Percentiles rank a stretch among this genome's conserved stretches.
phyloP scores from a whole-genome alignment of 2,329 filamentous ascomycete genomes.

The Fonsecaea nubica region DNA sequence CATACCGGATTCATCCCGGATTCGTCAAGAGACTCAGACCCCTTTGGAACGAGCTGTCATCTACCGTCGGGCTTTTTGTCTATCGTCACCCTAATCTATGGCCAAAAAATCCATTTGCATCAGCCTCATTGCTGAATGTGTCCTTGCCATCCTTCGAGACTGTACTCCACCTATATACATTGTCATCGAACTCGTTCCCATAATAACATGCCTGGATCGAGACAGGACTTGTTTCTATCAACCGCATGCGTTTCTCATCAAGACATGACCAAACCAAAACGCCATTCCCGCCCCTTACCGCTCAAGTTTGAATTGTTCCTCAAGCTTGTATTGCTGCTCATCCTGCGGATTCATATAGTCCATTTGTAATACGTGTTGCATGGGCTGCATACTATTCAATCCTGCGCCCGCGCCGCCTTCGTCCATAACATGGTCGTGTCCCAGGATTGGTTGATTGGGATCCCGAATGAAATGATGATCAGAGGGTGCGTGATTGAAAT shows the following conservation, averaged over 20 bases:
- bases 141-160: background rate
- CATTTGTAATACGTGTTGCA: constrained; percentile 40
- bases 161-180: background rate
- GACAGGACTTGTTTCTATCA: background rate
- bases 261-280: constrained; percentile 40
- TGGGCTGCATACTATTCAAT: constrained; percentile 40
- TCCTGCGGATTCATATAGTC: constrained; percentile 38
- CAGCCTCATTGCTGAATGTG: background rate
- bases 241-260: constrained; percentile 7
- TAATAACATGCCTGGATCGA: background rate
- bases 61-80: constrained; percentile 11
- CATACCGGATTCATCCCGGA: background rate
- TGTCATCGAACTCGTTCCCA: background rate
- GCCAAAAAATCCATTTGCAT: background rate
- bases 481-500: constrained; percentile 31
- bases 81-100: constrained; percentile 14
- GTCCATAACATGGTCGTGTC: constrained; percentile 40
- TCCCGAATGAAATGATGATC: constrained; percentile 36
- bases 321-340: constrained; percentile 31
- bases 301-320: constrained; percentile 32
- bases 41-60: background rate
- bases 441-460: constrained; percentile 18
- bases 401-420: constrained; percentile 35
- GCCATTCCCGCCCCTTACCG: constrained; percentile 26
- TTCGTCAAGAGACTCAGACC: background rate